Conservation (phyloP, 305 asterid genomes). For the Fraxinus albicans region DNA sequence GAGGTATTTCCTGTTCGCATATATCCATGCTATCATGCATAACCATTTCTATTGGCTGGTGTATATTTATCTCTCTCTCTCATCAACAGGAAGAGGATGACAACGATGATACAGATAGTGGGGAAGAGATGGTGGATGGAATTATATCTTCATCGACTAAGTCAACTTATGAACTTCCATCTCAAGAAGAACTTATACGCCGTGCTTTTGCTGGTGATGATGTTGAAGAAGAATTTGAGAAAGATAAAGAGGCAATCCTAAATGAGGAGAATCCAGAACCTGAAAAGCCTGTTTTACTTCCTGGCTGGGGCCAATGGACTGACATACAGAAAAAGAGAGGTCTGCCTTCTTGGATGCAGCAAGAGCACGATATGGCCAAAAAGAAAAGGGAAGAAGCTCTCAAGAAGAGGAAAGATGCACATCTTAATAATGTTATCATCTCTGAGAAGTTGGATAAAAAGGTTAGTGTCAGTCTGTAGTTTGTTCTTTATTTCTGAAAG, state of each 20-base stretch:
- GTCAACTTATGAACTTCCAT: conserved; percentile 70
- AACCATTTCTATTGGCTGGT: conserved; percentile 10
- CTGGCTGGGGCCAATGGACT: conserved; percentile 99
- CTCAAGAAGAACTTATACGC: conserved; percentile 83
- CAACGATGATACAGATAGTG: conserved; percentile 67
- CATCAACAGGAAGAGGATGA: conserved; percentile 48
- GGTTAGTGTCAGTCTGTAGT: conserved; percentile 39
- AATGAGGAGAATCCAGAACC: conserved; percentile 89
- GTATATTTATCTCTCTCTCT: neutral
- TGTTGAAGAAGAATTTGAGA: conserved; percentile 80
- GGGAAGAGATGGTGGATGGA: conserved; percentile 90
- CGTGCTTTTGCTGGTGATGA: conserved; percentile 98
- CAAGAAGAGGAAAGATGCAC: conserved; percentile 87
- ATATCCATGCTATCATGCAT: conserved; percentile 3
- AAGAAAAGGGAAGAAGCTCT: conserved; percentile 76
- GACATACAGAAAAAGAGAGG: conserved; percentile 78
- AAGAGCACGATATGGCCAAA: conserved; percentile 73
- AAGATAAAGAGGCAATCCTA: conserved; percentile 69
- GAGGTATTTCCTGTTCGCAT: conserved; percentile 48
- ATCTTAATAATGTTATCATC: conserved; percentile 75
- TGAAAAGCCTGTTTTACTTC: conserved; percentile 72
- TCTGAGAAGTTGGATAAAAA: conserved; percentile 90
- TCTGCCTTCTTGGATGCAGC: conserved; percentile 80
- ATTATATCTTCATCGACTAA: conserved; percentile 64
- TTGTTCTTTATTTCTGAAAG: conserved; percentile 6